phyloP scores from a whole-genome alignment of 164 flowering plant species.

The Chimonanthus praecox region DNA sequence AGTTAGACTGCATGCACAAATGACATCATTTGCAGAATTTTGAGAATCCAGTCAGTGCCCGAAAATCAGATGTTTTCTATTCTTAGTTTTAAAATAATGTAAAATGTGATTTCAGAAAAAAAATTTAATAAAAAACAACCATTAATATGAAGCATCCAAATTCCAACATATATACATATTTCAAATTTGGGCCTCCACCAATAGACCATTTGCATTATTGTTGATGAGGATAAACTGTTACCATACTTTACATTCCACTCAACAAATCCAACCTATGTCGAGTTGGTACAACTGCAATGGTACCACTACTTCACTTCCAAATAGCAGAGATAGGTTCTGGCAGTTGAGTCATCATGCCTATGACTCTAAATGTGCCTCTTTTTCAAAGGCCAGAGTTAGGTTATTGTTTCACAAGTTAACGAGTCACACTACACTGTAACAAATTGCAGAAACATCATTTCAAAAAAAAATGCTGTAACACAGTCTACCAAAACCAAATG shows the following conservation, averaged over 20 bases:
- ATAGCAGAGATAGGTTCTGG: too few relatives aligned
- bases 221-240: background rate
- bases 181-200: background rate
- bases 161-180: background rate
- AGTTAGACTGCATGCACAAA: too few relatives aligned
- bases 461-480: background rate
- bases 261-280: background rate
- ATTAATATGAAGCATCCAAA: too few relatives aligned
- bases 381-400: background rate
- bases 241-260: background rate
- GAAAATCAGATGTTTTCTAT: too few relatives aligned
- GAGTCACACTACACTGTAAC: background rate
- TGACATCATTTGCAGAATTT: too few relatives aligned
- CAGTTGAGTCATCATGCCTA: too few relatives aligned
- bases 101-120: too few relatives aligned
- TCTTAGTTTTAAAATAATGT: too few relatives aligned
- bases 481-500: background rate
- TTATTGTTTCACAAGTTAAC: too few relatives aligned
- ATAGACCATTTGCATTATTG: background rate
- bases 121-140: background rate
- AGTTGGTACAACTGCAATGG: background rate
- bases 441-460: background rate
- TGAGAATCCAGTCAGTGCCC: too few relatives aligned
- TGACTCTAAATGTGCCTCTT: background rate
- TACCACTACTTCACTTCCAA: too few relatives aligned